phyloP scores from a whole-genome alignment of 2,329 filamentous ascomycete species.

The Pezicula carpinea region DNA sequence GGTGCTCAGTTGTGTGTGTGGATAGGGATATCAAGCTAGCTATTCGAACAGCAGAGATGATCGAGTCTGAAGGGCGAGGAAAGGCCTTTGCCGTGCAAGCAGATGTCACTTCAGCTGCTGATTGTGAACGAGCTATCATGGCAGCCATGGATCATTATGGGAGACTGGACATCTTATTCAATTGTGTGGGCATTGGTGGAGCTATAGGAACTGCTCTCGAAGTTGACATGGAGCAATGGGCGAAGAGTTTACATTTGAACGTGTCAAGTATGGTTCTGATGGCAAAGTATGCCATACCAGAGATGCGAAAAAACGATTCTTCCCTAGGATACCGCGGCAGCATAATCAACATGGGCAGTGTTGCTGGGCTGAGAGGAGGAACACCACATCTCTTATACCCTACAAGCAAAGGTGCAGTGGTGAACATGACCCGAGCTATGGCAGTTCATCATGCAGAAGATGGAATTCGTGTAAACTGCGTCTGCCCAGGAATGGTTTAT shows the following conservation, averaged over 20 bases:
- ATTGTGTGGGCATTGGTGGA: slow-evolving; percentile 56
- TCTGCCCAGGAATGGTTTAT: slow-evolving; percentile 47
- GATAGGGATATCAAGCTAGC: slow-evolving; percentile 47
- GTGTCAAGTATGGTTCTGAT: slow-evolving; percentile 63
- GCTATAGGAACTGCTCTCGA: slow-evolving; percentile 54
- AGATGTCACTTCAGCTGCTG: slow-evolving; percentile 47
- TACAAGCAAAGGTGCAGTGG: slow-evolving; percentile 44
- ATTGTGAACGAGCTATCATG: slow-evolving; percentile 41
- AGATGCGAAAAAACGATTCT: slow-evolving; percentile 48
- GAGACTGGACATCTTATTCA: slow-evolving; percentile 57
- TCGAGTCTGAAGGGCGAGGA: slow-evolving; percentile 35
- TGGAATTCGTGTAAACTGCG: slow-evolving; percentile 50
- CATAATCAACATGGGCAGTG: slow-evolving; percentile 33
- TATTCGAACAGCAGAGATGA: slow-evolving; percentile 48
- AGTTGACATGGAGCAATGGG: slow-evolving; percentile 55
- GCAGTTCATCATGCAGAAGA: slow-evolving; percentile 46
- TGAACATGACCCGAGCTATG: slow-evolving; percentile 54
- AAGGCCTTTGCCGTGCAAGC: slow-evolving; percentile 38
- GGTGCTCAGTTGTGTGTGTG: slow-evolving; percentile 52
- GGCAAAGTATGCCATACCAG: slow-evolving; percentile 56
- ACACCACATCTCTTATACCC: slow-evolving; percentile 42
- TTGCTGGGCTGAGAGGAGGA: slow-evolving; percentile 34
- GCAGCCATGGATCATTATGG: slow-evolving; percentile 44
- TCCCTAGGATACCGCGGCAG: slow-evolving; percentile 17
- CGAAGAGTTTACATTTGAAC: slow-evolving; percentile 53